Evolutionary conservation across 805 yeast species (phyloP).

Genomic region (Myxozyma nipponensis): DNA sequence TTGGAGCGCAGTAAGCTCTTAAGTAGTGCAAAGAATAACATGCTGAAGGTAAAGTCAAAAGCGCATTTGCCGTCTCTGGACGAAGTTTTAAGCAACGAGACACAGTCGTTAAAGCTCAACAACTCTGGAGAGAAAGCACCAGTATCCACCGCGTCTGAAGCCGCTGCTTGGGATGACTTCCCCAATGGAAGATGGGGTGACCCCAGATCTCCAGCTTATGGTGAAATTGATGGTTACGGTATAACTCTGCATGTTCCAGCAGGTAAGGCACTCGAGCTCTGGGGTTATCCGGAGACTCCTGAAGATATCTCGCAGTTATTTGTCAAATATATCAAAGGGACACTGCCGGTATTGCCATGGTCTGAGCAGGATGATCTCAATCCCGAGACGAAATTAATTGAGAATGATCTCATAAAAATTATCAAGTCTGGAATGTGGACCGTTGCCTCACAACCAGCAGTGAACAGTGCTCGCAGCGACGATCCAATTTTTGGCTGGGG

Average conservation of each 20-base stretch:
- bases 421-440: slow-evolving; percentile 72
- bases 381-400: slow-evolving; percentile 88
- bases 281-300: slow-evolving; percentile 74
- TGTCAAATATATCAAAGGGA: slow-evolving; percentile 65
- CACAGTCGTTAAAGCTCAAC: slow-evolving; percentile 10
- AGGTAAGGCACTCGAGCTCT: slow-evolving; percentile 71
- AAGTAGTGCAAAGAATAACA: slow-evolving; percentile 18
- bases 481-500: slow-evolving; percentile 98
- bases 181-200: slow-evolving; percentile 99
- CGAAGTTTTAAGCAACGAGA: slow-evolving; percentile 75
- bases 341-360: slow-evolving; percentile 79
- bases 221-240: slow-evolving; percentile 97
- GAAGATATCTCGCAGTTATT: slow-evolving; percentile 63
- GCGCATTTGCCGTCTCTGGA: slow-evolving; percentile 72
- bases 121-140: not conserved
- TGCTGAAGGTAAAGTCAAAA: slow-evolving; percentile 24
- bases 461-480: slow-evolving; percentile 69
- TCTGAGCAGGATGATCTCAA: slow-evolving; percentile 71
- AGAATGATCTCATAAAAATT: slow-evolving; percentile 78
- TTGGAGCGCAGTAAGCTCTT: slow-evolving; percentile 59
- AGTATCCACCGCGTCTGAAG: slow-evolving; percentile 13
- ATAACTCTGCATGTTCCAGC: slow-evolving; percentile 71
- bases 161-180: slow-evolving; percentile 79
- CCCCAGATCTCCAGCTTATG: slow-evolving; percentile 95
- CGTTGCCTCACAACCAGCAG: slow-evolving; percentile 93